Base-by-base conservation (phyloP, 1,139 yeast species). In the Geotrichum europaeum region DNA sequence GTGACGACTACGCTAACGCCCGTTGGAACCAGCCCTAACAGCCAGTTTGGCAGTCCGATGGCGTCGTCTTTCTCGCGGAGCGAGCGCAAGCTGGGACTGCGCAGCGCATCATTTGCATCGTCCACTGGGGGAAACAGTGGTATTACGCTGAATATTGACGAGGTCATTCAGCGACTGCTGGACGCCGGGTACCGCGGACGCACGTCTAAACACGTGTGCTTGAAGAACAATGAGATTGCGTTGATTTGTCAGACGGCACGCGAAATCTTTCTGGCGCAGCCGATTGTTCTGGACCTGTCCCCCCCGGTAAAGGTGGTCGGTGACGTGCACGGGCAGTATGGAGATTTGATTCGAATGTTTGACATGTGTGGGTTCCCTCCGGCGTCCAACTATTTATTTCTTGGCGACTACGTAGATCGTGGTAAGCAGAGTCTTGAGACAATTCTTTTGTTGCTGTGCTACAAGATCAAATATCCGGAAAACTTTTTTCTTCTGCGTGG, bases 311-410 rank as follows among this genome's bases (percentile, higher is more conserved):
- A 94, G 75, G 92, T 94, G 50, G 98, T 92, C 6, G 99, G 98
- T 53, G 99, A 94, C 73, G 96, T 94, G 49, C 99, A 94, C 75
- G 98, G 99, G 22, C 99, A 94, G 73, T 94, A 86, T 74, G 89
- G 91, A 58, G 99, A 94, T 75, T 78, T 94, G 68, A 85, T 94
- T 65, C 83, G 98, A 66, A 81, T 94, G 67, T 94, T 94, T 74
- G 91, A 96, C 56, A 90, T 89, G 77, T 92, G 98, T 78, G 99
- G 98, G 25, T 94, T 90, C 75, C 99, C 99, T n/a, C 99, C 99
- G 2, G 84, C 89, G 64, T 84, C 97, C 22, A 94, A 94, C 73
- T 94, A 91, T 75, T 78, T 94, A 64, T 92, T 94, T 68, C 75
- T 94, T 60, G 99, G 99, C 18, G 99, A 94, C 74, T 94, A 94